These are phyloP conservation scores for Diaporthe sp. DNA, from an alignment of 2,329 filamentous ascomycete genomes.

Conservation along the genomic window DNA sequence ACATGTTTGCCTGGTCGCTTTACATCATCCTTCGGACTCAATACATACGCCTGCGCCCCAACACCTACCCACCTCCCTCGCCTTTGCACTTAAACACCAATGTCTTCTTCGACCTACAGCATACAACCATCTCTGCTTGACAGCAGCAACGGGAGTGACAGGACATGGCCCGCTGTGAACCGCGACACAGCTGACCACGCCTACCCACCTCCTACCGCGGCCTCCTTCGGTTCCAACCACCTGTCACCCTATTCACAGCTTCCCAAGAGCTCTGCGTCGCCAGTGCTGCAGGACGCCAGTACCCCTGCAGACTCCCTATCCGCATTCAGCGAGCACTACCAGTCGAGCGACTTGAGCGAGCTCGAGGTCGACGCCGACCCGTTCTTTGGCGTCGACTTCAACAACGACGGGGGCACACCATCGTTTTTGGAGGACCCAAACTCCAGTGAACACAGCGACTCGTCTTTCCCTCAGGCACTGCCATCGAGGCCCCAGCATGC, in stretches of 20 bases:
- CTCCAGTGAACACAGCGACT: constrained; percentile 28
- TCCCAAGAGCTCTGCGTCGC: constrained; percentile 52
- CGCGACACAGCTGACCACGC: constrained; percentile 15
- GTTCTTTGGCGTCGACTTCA: constrained; percentile 63
- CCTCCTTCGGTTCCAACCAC: constrained; percentile 50
- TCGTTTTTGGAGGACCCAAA: constrained; percentile 55
- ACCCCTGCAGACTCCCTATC: constrained; percentile 63
- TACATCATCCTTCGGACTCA: constrained; percentile 25
- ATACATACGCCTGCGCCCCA: constrained; percentile 33
- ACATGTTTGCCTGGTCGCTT: constrained; percentile 29
- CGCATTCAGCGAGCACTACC: constrained; percentile 57
- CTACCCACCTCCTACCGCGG: constrained; percentile 42
- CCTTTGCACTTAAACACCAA: constrained; percentile 38
- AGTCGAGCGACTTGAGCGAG: constrained; percentile 59
- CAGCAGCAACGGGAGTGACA: constrained; percentile 30
- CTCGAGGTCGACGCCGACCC: constrained; percentile 57
- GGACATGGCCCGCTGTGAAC: constrained; percentile 26
- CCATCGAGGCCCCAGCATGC: constrained; percentile 32
- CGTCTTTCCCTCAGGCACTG: constrained; percentile 3
- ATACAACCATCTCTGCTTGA: constrained; percentile 35
- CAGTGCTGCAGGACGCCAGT: constrained; percentile 49
- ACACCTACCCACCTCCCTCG: constrained; percentile 28
- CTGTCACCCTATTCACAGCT: constrained; percentile 55
- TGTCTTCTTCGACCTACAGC: constrained; percentile 34
- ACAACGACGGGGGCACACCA: constrained; percentile 53